Evolutionary conservation across 2,329 filamentous ascomycete genomes (phyloP).

Genomic region (Eutypella sp.): DNA sequence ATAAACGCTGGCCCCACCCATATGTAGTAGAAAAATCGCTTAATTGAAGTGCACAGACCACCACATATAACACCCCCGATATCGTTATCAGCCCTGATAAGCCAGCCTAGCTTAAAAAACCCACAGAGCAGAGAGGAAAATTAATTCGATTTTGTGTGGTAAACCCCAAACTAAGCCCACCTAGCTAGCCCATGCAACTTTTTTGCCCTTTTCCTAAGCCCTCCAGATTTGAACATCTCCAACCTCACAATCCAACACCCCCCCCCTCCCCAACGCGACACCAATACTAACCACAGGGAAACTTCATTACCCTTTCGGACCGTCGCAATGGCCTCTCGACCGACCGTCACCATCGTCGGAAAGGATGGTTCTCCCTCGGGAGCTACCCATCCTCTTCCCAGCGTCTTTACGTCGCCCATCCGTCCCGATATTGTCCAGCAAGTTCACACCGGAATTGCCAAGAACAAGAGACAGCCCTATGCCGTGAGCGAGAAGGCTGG

Average conservation of each 20-base stretch:
- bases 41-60: not conserved
- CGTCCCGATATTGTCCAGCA: constrained; percentile 98
- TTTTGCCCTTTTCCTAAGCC: not conserved
- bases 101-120: too few species aligned
- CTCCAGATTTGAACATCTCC: not conserved
- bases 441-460: constrained; percentile 98
- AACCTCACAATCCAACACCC: constrained; percentile 1
- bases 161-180: too few species aligned
- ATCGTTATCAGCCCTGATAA: not conserved
- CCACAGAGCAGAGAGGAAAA: too few species aligned
- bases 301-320: constrained; percentile 20
- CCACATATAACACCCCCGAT: not conserved
- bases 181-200: not conserved
- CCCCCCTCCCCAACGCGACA: too few species aligned
- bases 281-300: constrained; percentile 5
- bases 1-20: too few species aligned
- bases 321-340: constrained; percentile 82
- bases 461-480: constrained; percentile 99
- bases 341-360: constrained; percentile 95
- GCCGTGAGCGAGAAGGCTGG: constrained; percentile 99
- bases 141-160: too few species aligned
- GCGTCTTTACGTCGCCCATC: constrained; percentile 96
- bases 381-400: constrained; percentile 85
- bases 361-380: constrained; percentile 91
- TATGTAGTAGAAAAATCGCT: not conserved